Percentiles rank a stretch among this genome's conserved stretches.
phyloP scores from a whole-genome alignment of 495 filamentous ascomycete genomes.

The Talaromyces nanjingensis region DNA sequence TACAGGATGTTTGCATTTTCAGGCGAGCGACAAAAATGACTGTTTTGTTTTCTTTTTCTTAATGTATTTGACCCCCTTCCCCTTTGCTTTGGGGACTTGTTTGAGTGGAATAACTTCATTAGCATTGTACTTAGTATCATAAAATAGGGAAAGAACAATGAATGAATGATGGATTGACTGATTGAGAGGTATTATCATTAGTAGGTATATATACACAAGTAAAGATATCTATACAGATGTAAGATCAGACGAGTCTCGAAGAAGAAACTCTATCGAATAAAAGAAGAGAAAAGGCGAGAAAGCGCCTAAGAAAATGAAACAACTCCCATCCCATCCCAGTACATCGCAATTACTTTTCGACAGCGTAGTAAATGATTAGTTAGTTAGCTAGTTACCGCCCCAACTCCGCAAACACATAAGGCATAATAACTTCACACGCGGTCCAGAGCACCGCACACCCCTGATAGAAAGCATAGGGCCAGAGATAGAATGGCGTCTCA shows the following conservation, averaged over 20 bases:
- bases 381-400: slow-evolving; percentile 8
- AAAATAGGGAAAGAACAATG: slow-evolving; percentile 1
- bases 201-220: not conserved
- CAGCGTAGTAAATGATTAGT: not conserved
- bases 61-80: slow-evolving; percentile 11
- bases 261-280: not conserved
- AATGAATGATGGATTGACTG: not conserved
- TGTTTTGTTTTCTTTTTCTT: slow-evolving; percentile 14
- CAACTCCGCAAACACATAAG: slow-evolving; percentile 65
- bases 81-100: not conserved
- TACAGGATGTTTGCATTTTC: slow-evolving; percentile 10
- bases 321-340: not conserved
- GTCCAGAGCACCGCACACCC: slow-evolving; percentile 71
- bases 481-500: slow-evolving; percentile 47
- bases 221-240: not conserved
- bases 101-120: slow-evolving; percentile 1
- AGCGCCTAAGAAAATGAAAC: not conserved
- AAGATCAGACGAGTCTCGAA: not conserved
- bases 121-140: slow-evolving; percentile 6
- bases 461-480: slow-evolving; percentile 53
- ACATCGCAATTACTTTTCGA: not conserved
- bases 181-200: not conserved
- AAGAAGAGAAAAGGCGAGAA: not conserved
- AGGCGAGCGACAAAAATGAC: slow-evolving; percentile 21
- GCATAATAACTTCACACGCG: slow-evolving; percentile 82